Base-by-base conservation (phyloP, 2,329 filamentous ascomycete genomes). In the Penicillium sp. region DNA sequence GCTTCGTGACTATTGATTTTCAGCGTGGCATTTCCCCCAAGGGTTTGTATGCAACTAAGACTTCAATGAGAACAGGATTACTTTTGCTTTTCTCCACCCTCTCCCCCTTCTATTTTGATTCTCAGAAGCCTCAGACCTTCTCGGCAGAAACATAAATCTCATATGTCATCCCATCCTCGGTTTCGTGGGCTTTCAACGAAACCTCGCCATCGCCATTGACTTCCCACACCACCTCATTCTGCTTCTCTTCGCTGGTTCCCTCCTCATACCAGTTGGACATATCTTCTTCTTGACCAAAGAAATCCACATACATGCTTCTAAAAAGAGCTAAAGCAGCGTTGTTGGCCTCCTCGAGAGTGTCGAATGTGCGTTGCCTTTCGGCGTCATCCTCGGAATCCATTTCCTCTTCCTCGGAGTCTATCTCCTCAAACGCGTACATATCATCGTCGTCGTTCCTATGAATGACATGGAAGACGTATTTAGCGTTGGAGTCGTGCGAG, bases 271-370 rank as follows among this genome's bases (percentile, higher is more conserved):
- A 45, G 14, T 44, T 50, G 1, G 33, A 49, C 41, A 43, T 44
- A 14, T 57, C 44, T 6, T 28, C 22, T 22, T 45, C 4, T 12
- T 53, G 50, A 6, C 5, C 33, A 16, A 49, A 40, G 7, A 37
- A 57, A 8, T 42, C 17, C 11, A 6, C 12, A 40, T 60, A 55
- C 8, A 43, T n/a, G 11, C 31, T 17, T 30, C 4, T 25, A 37
- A 62, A 62, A 16, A 43, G 12, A 7, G 52, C 51, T 50, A 62
- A 45, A 6, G 48, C 42, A 11, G 45, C 51, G 3, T 30, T 14
- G 30, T 58, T 62, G 19, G 60, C 58, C 25, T 33, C 44, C 5
- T 45, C 37, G 10, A 62, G 26, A 2, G 48, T 46, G 6, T 40
- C 37, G 37, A 49, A 58, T 4, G 54, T 53, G 7, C 3, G 9